phyloP scores from a whole-genome alignment of 495 filamentous ascomycete species.

The Hypomontagnella submonticulosa region DNA sequence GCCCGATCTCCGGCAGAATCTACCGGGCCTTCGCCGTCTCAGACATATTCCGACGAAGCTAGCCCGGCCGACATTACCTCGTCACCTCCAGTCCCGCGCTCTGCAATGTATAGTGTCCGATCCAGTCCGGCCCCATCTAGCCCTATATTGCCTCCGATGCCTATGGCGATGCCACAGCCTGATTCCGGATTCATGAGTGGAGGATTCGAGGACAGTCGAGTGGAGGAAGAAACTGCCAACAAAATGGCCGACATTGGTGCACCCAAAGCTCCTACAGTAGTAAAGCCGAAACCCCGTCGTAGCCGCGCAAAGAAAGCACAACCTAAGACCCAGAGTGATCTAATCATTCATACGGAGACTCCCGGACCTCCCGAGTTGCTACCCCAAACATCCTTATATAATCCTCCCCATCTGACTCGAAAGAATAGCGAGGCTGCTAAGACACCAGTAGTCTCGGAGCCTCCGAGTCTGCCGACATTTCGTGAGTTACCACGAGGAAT shows the following conservation, averaged over 20 bases:
- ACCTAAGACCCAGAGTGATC: constrained; percentile 41
- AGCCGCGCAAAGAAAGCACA: constrained; percentile 47
- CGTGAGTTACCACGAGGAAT: constrained; percentile 15
- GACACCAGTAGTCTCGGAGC: constrained; percentile 50
- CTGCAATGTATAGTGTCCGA: constrained; percentile 54
- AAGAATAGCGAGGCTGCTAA: constrained; percentile 34
- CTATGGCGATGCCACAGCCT: constrained; percentile 56
- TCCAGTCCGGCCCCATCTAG: constrained; percentile 73
- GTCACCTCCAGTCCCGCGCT: constrained; percentile 77
- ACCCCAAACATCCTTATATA: constrained; percentile 59
- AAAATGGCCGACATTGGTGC: constrained; percentile 46
- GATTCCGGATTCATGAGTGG: constrained; percentile 89
- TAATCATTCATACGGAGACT: constrained; percentile 54
- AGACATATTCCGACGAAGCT: constrained; percentile 62
- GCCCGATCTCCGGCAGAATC: constrained; percentile 59
- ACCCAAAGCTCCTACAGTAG: constrained; percentile 10
- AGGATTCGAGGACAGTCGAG: constrained; percentile 68
- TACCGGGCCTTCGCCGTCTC: constrained; percentile 65
- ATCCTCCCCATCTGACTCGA: constrained; percentile 46
- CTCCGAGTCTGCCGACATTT: constrained; percentile 34
- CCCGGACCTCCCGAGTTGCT: constrained; percentile 58
- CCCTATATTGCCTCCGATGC: constrained; percentile 74
- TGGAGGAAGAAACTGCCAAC: constrained; percentile 59
- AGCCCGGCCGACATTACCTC: constrained; percentile 76
- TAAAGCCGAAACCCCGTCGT: constrained; percentile 50